phyloP scores from a whole-genome alignment of 805 yeast species.

The Starmerella vaccinii region DNA sequence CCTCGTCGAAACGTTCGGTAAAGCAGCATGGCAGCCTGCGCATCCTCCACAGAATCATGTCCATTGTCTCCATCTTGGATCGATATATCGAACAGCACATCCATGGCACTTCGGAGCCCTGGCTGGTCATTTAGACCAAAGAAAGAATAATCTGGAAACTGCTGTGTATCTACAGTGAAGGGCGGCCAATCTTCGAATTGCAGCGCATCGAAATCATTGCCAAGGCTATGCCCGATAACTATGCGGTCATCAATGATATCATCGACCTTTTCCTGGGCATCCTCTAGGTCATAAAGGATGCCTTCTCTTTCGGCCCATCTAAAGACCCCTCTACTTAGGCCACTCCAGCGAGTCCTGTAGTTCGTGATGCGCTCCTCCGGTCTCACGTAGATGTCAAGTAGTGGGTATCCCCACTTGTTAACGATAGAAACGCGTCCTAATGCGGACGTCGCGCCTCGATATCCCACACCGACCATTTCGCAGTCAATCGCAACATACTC shows the following conservation, averaged over 20 bases:
- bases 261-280: slow-evolving; percentile 51
- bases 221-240: slow-evolving; percentile 76
- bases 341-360: slow-evolving; percentile 91
- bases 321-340: slow-evolving; percentile 65
- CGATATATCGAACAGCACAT: slow-evolving; percentile 39
- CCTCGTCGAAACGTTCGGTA: slow-evolving; percentile 25
- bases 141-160: not conserved
- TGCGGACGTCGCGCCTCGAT: slow-evolving; percentile 37
- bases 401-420: slow-evolving; percentile 62
- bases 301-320: slow-evolving; percentile 41
- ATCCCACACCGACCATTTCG: slow-evolving; percentile 86
- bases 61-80: slow-evolving; percentile 59
- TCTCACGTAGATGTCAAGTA: slow-evolving; percentile 64
- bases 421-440: slow-evolving; percentile 83
- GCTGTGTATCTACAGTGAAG: slow-evolving; percentile 23
- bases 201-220: slow-evolving; percentile 65
- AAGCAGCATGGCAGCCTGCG: slow-evolving; percentile 76
- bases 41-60: slow-evolving; percentile 87
- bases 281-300: slow-evolving; percentile 37
- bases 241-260: slow-evolving; percentile 39
- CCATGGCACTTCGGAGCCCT: not conserved
- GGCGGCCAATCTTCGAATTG: slow-evolving; percentile 52
- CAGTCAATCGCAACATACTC: slow-evolving; percentile 64
- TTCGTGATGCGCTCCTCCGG: slow-evolving; percentile 61
- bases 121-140: slow-evolving; percentile 20